These are phyloP conservation scores for Coriolopsis trogii DNA, from an alignment of 1,284 basidiomycete genomes.

Conservation along the genomic window DNA sequence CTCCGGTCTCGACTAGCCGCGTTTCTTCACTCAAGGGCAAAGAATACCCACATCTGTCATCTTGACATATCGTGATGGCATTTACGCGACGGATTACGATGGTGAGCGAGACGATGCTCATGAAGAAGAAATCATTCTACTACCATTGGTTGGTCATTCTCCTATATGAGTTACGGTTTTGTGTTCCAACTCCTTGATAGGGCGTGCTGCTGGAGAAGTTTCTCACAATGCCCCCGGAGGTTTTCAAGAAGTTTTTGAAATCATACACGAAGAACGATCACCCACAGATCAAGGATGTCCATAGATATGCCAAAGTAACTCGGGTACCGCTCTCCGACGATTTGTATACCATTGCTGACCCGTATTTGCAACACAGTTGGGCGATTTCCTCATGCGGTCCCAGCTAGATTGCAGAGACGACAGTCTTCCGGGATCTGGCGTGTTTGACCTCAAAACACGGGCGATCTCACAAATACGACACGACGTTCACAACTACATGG, in stretches of 20 bases:
- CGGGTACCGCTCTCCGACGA: conserved; percentile 17
- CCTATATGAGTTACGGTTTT: neutral
- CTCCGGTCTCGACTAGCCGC: conserved; percentile 42
- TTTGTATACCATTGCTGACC: neutral
- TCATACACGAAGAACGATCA: conserved; percentile 38
- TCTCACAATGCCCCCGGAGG: conserved; percentile 67
- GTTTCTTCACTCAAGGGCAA: conserved; percentile 79
- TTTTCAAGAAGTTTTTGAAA: conserved; percentile 70
- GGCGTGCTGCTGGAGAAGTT: conserved; percentile 92
- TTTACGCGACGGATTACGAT: conserved; percentile 84
- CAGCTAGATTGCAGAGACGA: conserved; percentile 90
- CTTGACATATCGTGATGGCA: conserved; percentile 66
- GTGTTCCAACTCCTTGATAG: conserved; percentile 39
- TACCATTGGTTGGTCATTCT: conserved; percentile 66
- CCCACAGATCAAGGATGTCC: conserved; percentile 38
- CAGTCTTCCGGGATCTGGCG: conserved; percentile 84
- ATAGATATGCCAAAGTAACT: conserved; percentile 83
- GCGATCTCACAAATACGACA: conserved; percentile 85
- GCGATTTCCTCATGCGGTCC: conserved; percentile 88
- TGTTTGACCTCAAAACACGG: conserved; percentile 97
- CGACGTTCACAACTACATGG: conserved; percentile 86
- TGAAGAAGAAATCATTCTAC: conserved; percentile 66
- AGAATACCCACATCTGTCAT: conserved; percentile 77
- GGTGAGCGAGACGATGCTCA: conserved; percentile 49
- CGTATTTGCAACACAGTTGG: conserved; percentile 54